phyloP scores from a whole-genome alignment of 306 rosid species.

The Glycine latifolia region DNA sequence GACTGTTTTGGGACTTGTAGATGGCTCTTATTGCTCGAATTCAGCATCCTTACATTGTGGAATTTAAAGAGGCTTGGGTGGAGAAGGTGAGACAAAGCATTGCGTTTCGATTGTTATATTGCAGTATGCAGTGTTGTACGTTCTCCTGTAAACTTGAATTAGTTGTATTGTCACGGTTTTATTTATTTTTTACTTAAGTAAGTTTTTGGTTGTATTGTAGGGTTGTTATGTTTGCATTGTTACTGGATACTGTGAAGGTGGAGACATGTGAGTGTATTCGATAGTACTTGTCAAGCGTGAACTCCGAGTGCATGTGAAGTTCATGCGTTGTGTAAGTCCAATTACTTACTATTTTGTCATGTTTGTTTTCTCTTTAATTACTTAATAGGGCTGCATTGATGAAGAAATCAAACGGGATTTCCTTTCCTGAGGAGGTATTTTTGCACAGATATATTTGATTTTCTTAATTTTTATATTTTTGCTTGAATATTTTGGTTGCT shows the following conservation, averaged over 20 bases:
- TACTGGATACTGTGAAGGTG: conserved; percentile 98
- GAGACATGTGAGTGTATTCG: conserved; percentile 83
- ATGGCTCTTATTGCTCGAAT: conserved; percentile 95
- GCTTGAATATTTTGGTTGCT: conserved; percentile 36
- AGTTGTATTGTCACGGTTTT: background rate
- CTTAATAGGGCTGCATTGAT: conserved; percentile 82
- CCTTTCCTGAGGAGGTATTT: conserved; percentile 90
- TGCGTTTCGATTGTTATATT: background rate
- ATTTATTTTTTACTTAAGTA: background rate
- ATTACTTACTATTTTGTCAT: conserved; percentile 8
- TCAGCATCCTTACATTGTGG: conserved; percentile 86
- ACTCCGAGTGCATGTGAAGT: conserved; percentile 29
- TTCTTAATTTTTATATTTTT: conserved; percentile 9
- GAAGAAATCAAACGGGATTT: conserved; percentile 86
- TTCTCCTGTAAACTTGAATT: conserved; percentile 18
- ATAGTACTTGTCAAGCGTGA: background rate
- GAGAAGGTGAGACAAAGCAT: conserved; percentile 69
- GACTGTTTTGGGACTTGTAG: conserved; percentile 52
- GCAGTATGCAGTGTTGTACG: background rate
- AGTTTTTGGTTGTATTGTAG: conserved; percentile 50
- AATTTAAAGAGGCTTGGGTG: conserved; percentile 97
- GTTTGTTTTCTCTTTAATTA: conserved; percentile 29
- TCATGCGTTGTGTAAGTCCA: background rate
- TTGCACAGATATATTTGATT: conserved; percentile 23
- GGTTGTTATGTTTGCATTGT: conserved; percentile 99